Conservation (phyloP, 202 grass and related monocot species). For the Setaria italica region DNA sequence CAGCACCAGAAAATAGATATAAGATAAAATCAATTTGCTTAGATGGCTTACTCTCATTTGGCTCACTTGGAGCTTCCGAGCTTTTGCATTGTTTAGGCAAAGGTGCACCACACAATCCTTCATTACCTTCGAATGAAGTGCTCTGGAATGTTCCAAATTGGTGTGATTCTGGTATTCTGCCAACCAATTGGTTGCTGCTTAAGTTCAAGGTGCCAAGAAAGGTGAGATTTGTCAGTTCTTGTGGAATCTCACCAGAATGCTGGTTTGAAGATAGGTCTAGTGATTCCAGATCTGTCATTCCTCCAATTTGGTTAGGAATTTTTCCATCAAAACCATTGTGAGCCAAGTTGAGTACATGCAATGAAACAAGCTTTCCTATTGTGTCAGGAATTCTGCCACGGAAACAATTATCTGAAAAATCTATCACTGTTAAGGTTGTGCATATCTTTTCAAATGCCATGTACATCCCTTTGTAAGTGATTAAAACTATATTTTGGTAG, state of each 20-base stretch:
- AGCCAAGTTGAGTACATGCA: not conserved
- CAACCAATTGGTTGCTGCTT: too few relatives aligned
- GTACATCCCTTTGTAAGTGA: not conserved
- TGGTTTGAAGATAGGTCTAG: too few relatives aligned
- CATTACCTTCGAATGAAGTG: too few relatives aligned
- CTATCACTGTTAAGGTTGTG: not conserved
- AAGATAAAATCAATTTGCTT: not conserved
- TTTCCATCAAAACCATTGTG: not conserved
- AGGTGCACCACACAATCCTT: too few relatives aligned
- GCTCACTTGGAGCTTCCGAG: not conserved
- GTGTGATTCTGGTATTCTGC: too few relatives aligned
- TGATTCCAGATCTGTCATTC: too few relatives aligned
- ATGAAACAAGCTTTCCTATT: not conserved
- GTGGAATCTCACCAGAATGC: too few relatives aligned
- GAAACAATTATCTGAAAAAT: not conserved
- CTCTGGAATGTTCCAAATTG: too few relatives aligned
- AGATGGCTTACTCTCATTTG: not conserved
- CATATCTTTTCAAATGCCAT: not conserved
- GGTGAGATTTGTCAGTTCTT: too few relatives aligned
- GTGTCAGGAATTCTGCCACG: not conserved
- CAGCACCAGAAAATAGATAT: not conserved
- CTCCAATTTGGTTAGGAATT: not conserved
- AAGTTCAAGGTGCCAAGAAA: too few relatives aligned
- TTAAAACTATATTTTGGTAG: not conserved
- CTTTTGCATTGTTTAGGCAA: too few relatives aligned